Base-by-base conservation (phyloP, 306 rosid species). In the Hippophae tibetana region DNA sequence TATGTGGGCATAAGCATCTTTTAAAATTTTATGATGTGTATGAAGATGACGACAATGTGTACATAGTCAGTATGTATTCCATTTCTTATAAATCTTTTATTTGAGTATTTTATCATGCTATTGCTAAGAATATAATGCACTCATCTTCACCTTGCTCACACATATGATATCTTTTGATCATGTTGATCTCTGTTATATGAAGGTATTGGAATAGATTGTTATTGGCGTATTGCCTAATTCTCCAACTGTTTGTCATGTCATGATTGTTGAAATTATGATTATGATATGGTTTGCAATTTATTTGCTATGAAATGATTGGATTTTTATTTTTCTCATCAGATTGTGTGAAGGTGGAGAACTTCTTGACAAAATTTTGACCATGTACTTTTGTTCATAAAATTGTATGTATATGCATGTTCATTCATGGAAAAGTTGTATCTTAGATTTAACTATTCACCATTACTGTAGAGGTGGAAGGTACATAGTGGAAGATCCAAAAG, bases 321-420 rank as follows among this genome's bases (percentile, higher is more conserved):
- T 18, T 18, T 18, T 18, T 18, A 18, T 18, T 18, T 18, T 57
- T 18, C 18, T 65, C 72, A 38, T 58, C 86, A 93, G 99, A 78
- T 82, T 93, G 84, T 93, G 99, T 75, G 99, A 88, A 77, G 99
- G 99, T 63, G 99, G 99, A 61, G 99, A 93, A 81, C 99, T 93
- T 72, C 95, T 93, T 63, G 99, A 93, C 86, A 78, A 82, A 74
- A 93, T 93, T 73, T 79, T 93, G 68, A 80, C 90, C 56, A 88
- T 95, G 99, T 93, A 75, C 54, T 62, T 64, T 61, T 59, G 44
- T 23, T 49, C 51, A 7, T 9, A 12, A 14, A 0, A 55, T 13
- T 46, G 54, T 61, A 7, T 18, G 18, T 18, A 49, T 54, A 50
- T 46, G 14, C 11, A 38, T 62, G 18, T 8, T 10, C 27, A 45